Evolutionary conservation across 108 stramenopile species (phyloP), one percentile per base, ranked within the genome.

Genomic region (Nannochloropsis gaditana): DNA sequence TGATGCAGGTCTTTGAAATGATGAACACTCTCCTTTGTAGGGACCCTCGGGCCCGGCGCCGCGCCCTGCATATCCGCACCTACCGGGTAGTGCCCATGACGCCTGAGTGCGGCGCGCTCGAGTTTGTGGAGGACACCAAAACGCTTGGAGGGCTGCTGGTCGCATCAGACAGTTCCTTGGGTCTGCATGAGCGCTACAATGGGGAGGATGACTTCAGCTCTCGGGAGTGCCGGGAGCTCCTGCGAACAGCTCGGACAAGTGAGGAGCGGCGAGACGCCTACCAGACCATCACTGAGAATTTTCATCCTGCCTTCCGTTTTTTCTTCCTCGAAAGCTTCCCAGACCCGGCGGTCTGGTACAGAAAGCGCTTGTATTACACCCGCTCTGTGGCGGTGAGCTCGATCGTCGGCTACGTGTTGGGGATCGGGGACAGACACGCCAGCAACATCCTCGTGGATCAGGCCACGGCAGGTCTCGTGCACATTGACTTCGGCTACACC

Each of bases 401-500:
- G 50, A 97, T 99, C 84, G 96, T 98, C 81, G 99, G 99, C 43
- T 96, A 99, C 84, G 90, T 98, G n/a, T 91, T 99, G 45, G 99
- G 99, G 2, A 96, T 99, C 45, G 99, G 99, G 43, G 98, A 99
- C 91, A 93, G 99, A 5, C 99, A 99, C 87, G 86, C 91, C n/a
- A 92, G 92, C 73, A 99, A 99, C 87, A 98, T 99, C 83, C 93
- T 98, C 42, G 91, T 99, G 44, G 94, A 97, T 83, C 88, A 93
- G 44, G 93, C 88, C 73, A 96, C 96, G 15, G 94, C 91, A 11
- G 97, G 97, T 88, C 91, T 98, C 43, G 95, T 99, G 4, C 99
- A 99, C 86, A 99, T 99, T 83, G 99, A 99, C 88, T 99, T 99
- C 89, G 98, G 99, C 3, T 92, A 97, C 42, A 95, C 96, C n/a